A percentile compares a stretch with the other conserved stretches of the same genome.
These are phyloP conservation scores for Fusarium liriodendri DNA, from an alignment of 2,329 filamentous ascomycete genomes.

Conservation along the genomic window DNA sequence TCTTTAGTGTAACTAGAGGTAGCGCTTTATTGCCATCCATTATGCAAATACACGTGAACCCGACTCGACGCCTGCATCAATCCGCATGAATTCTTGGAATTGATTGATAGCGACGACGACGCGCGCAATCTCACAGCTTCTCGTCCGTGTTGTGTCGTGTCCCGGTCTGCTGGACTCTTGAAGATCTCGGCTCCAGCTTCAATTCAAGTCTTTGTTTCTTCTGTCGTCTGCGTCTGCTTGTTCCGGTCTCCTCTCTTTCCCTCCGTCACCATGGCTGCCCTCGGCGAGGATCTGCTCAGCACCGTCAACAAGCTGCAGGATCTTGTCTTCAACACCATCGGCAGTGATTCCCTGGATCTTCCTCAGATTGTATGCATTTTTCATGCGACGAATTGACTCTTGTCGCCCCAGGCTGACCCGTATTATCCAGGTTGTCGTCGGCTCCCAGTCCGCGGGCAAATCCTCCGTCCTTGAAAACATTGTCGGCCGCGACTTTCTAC, in stretches of 20 bases:
- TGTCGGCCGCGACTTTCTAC: conserved; percentile 95
- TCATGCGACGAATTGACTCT: conserved; percentile 22
- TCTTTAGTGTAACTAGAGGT: not conserved
- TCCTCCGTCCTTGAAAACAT: conserved; percentile 99
- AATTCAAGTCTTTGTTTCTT: conserved; percentile 12
- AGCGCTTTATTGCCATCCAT: conserved; percentile 2
- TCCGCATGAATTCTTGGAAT: conserved; percentile 45
- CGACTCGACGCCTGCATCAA: conserved; percentile 30
- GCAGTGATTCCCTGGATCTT: conserved; percentile 96
- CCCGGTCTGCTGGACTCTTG: conserved; percentile 33
- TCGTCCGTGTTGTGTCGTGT: conserved; percentile 15
- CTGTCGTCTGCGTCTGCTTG: conserved; percentile 14
- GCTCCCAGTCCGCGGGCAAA: conserved; percentile 98
- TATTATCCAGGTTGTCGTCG: conserved; percentile 88
- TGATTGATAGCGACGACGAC: conserved; percentile 43
- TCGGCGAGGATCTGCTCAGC: conserved; percentile 93
- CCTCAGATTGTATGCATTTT: conserved; percentile 87
- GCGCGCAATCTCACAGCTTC: conserved; percentile 40
- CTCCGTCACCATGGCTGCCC: conserved; percentile 78
- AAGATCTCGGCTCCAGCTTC: conserved; percentile 23
- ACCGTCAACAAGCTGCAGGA: conserved; percentile 99
- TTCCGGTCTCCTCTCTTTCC: conserved; percentile 2
- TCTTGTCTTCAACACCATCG: conserved; percentile 99
- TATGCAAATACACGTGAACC: conserved; percentile 43
- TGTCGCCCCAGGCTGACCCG: conserved; percentile 28